phyloP scores from a whole-genome alignment of 345 rosid species.

The Acer negundo region DNA sequence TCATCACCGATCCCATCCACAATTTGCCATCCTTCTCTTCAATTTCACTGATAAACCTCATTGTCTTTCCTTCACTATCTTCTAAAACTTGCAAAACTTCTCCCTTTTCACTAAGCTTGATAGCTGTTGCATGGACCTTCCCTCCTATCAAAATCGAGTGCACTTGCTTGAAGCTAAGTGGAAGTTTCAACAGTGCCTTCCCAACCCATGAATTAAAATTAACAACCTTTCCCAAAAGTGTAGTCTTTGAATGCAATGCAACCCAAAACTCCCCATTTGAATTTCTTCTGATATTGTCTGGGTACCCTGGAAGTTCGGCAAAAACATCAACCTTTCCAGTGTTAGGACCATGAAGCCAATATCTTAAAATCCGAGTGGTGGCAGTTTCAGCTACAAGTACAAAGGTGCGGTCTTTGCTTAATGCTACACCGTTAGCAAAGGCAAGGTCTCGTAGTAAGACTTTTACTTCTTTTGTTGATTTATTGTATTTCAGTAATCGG shows the following conservation, averaged over 20 bases:
- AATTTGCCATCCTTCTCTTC: conserved; percentile 66
- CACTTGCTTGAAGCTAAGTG: conserved; percentile 47
- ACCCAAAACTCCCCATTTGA: conserved; percentile 73
- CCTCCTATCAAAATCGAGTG: conserved; percentile 58
- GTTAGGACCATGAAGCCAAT: conserved; percentile 51
- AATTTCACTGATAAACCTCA: conserved; percentile 70
- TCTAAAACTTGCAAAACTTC: conserved; percentile 52
- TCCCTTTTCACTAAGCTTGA: conserved; percentile 58
- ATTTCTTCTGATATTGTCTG: conserved; percentile 67
- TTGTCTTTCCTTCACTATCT: conserved; percentile 51
- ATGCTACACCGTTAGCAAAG: conserved; percentile 72
- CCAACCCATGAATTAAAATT: conserved; percentile 46
- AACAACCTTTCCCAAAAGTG: conserved; percentile 41
- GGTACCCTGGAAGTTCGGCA: conserved; percentile 61
- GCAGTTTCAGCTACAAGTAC: conserved; percentile 57
- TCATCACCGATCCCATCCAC: conserved; percentile 70
- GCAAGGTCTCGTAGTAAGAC: conserved; percentile 55
- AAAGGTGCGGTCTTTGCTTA: conserved; percentile 64
- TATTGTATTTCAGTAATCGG: conserved; percentile 63
- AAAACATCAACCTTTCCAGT: conserved; percentile 45
- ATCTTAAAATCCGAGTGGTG: conserved; percentile 42
- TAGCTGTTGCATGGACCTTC: conserved; percentile 60
- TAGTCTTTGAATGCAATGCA: conserved; percentile 65
- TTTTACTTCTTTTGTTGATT: conserved; percentile 50
- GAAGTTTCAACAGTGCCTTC: conserved; percentile 41